Evolutionary conservation across 1,284 basidiomycete species (phyloP), one percentile per base, ranked within the genome.

Genomic region (Trametes pubescens): DNA sequence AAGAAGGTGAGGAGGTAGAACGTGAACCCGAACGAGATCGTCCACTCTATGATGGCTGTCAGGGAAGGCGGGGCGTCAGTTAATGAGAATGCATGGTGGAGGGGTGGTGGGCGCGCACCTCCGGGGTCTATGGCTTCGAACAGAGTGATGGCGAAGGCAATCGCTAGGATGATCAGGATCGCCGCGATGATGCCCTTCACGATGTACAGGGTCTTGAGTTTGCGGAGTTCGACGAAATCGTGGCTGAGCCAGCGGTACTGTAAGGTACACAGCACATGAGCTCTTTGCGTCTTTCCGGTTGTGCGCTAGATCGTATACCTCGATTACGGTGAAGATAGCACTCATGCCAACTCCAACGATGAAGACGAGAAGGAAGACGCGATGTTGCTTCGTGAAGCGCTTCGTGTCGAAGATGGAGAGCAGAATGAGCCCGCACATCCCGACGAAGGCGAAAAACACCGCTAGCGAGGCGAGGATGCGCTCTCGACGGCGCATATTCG

Each of bases 1-100:
- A 68, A 62, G 62, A 69, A 69, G 11, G 67, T 66, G 32, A 65
- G 58, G 18, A 69, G 46, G 59, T 66, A 66, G 61, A 69, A 82
- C 4, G 88, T 88, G 72, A 87, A 92, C 10, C 88, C 86, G 65
- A 92, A 88, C 1, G 84, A 82, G 62, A 93, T 91, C 1, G 76
- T 74, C 91, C 91, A 93, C 74, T 93, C 91, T 2, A 93, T 71
- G 56, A 92, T 75, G 16, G 82, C 88, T 87, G 57, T 9, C n/a
- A n/a, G 34, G 7, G 10, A 11, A 2, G 52, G 18, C 32, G 47
- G 40, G 14, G 24, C n/a, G 37, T 29, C 47, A 38, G 16, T 57
- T 24, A 5, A 26, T 18, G 13, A 29, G 18, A 21, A 2, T 13
- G 29, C 48, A 18, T 43, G 32, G 43, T 26, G n/a, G 24, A 34